Base-by-base conservation (phyloP, 805 yeast species). In the Cyberlindnera mycetangii region DNA sequence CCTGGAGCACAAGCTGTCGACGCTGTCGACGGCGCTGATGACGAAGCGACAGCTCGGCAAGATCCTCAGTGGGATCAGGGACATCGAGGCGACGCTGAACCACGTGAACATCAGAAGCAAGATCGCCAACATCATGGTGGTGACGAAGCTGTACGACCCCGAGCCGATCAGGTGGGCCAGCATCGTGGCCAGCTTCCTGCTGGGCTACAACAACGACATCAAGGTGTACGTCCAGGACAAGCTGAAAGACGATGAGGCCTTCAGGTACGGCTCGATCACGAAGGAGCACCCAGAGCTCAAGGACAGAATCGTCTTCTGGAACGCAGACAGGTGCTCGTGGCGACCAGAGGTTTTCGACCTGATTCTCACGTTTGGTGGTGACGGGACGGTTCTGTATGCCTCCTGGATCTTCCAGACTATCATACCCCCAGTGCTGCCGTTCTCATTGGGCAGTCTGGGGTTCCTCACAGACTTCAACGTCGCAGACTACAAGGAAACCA, bases 311-410 rank as follows among this genome's bases (percentile, higher is more conserved):
- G 34, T 48, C 9, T 55, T 58, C 22, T 59, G 64, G 64, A 42
- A 50, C 27, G 52, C 53, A 17, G 61, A 58, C 40, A 46, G 49
- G 37, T 58, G 62, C 19, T 25, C 40, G 3, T 54, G 50, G 39
- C 51, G 56, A 45, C 60, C 65, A 2, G 74, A 72, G 34, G 42
- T 60, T 21, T 73, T 71, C 52, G 88, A 83, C 55, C 64, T 83
- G 44, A 72, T 82, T 0, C 71, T 83, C 17, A 79, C 87, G 1
- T 62, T 82, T 22, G 89, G 89, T 17, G 89, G 89, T 10, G 89
- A 82, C 57, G 89, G 89, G 6, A 82, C 89, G 0, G 83, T 81
- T 32, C 59, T 82, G 20, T 75, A 78, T 50, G 85, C 83, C 1
- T 81, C 84, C 1, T 75, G 82, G 43, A 59, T 79, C 22, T 83